Percentiles rank a stretch among this genome's conserved stretches.
phyloP scores from a whole-genome alignment of 441 rosid genomes.

The Brassica hybrid region DNA sequence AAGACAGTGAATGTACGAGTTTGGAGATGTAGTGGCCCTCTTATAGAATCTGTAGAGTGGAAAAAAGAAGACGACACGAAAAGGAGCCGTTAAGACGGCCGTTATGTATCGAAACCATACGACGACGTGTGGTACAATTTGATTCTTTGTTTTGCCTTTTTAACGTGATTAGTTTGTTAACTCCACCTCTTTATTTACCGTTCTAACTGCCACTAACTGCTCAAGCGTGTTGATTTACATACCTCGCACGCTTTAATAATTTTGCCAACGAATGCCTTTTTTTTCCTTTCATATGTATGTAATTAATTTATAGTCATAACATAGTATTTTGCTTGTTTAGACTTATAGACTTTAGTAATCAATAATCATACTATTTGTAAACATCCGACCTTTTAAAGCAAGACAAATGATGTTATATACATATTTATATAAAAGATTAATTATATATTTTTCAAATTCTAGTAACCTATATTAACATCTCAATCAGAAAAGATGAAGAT shows the following conservation, averaged over 20 bases:
- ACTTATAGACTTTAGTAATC: neutral
- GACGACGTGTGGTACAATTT: slow-evolving; percentile 10
- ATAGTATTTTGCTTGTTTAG: neutral
- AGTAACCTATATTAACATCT: neutral
- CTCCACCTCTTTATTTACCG: slow-evolving; percentile 25
- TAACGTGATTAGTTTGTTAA: slow-evolving; percentile 35
- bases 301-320: neutral
- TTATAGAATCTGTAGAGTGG: slow-evolving; percentile 28
- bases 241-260: slow-evolving; percentile 32
- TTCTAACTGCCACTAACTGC: no score
- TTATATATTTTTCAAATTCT: neutral
- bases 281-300: neutral
- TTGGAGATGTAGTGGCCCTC: slow-evolving; percentile 34
- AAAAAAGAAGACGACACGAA: slow-evolving; percentile 26
- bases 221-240: no score
- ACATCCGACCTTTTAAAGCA: neutral
- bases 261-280: slow-evolving; percentile 5
- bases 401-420: neutral
- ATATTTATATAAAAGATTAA: neutral
- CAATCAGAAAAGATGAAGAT: no score
- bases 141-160: slow-evolving; percentile 20
- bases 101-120: slow-evolving; percentile 38
- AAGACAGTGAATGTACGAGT: slow-evolving; percentile 41
- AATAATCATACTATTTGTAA: slow-evolving; percentile 1
- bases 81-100: slow-evolving; percentile 50